Percentiles rank a stretch among this genome's conserved stretches.
Conservation (phyloP, 805 yeast species). For the Lachancea nothofagi region DNA sequence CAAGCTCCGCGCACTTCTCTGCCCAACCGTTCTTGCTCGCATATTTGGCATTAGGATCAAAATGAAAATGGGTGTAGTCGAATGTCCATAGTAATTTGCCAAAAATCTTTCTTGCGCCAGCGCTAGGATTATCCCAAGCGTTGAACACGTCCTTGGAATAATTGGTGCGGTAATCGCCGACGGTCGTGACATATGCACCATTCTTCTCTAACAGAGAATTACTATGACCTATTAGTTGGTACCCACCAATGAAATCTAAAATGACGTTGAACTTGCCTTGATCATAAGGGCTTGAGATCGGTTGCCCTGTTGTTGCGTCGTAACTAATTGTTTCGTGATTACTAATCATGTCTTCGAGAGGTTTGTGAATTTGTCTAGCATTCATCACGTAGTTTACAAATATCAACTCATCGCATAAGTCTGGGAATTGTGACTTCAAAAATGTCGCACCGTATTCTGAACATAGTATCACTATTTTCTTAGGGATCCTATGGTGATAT, state of each 20-base stretch:
- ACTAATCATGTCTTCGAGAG: conserved; percentile 27
- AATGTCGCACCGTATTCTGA: conserved; percentile 47
- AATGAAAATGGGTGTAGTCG: conserved; percentile 34
- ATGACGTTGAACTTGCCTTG: conserved; percentile 55
- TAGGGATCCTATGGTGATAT: conserved; percentile 41
- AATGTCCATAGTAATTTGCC: conserved; percentile 35
- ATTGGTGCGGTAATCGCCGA: conserved; percentile 52
- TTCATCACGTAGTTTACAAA: conserved; percentile 28
- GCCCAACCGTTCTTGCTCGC: conserved; percentile 37
- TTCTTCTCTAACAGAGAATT: conserved; percentile 41
- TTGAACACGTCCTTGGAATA: conserved; percentile 36
- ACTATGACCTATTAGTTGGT: conserved; percentile 43
- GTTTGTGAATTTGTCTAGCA: conserved; percentile 32
- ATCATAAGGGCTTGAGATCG: conserved; percentile 23
- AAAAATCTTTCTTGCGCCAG: conserved; percentile 33
- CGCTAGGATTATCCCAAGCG: conserved; percentile 34
- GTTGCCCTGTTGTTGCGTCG: conserved; percentile 26
- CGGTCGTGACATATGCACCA: conserved; percentile 51
- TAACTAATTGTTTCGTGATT: conserved; percentile 34
- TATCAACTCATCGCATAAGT: conserved; percentile 37
- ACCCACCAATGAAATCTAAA: conserved; percentile 70
- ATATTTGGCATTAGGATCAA: conserved; percentile 29
- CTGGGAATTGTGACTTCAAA: conserved; percentile 38
- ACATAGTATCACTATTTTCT: conserved; percentile 51
- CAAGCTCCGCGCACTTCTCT: conserved; percentile 38